Evolutionary conservation across 345 rosid genomes (phyloP).

Genomic region (Capsella bursapastoris): DNA sequence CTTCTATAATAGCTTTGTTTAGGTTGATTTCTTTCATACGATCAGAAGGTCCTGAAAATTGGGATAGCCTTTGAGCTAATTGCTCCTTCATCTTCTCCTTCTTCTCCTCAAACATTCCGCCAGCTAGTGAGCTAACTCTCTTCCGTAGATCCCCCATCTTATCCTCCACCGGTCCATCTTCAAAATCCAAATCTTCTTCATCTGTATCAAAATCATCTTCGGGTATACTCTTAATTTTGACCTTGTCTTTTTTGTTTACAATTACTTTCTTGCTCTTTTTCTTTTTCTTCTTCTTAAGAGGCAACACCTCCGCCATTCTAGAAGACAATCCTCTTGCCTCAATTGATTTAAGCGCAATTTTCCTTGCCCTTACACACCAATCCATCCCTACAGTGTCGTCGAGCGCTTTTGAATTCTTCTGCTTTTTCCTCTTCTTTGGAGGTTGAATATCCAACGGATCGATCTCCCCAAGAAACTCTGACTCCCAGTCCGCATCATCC

Average conservation of each 20-base stretch:
- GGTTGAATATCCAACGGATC: constrained; percentile 64
- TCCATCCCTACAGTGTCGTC: constrained; percentile 77
- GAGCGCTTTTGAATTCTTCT: constrained; percentile 50
- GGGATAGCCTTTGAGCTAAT: constrained; percentile 72
- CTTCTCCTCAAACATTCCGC: constrained; percentile 75
- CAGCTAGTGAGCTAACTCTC: constrained; percentile 61
- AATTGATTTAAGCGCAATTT: constrained; percentile 71
- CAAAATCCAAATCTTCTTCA: constrained; percentile 47
- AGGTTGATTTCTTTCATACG: constrained; percentile 76
- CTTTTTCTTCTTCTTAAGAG: constrained; percentile 64
- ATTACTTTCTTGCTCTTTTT: constrained; percentile 51
- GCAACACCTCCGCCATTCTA: constrained; percentile 58
- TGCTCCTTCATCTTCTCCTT: constrained; percentile 64
- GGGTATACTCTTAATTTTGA: constrained; percentile 41
- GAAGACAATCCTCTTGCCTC: constrained; percentile 70
- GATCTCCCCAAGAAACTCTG: constrained; percentile 74
- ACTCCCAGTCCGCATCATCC: constrained; percentile 60
- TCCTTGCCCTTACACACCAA: constrained; percentile 90
- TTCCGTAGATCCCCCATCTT: constrained; percentile 47
- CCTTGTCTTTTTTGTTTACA: constrained; percentile 44
- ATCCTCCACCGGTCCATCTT: constrained; percentile 43
- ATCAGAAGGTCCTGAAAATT: constrained; percentile 76
- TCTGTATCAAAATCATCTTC: constrained; percentile 54
- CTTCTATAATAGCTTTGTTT: constrained; percentile 75
- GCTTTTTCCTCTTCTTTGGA: constrained; percentile 69